Base-by-base conservation (phyloP, 352 stramenopile species). In the Globisporangium mamillatum region DNA sequence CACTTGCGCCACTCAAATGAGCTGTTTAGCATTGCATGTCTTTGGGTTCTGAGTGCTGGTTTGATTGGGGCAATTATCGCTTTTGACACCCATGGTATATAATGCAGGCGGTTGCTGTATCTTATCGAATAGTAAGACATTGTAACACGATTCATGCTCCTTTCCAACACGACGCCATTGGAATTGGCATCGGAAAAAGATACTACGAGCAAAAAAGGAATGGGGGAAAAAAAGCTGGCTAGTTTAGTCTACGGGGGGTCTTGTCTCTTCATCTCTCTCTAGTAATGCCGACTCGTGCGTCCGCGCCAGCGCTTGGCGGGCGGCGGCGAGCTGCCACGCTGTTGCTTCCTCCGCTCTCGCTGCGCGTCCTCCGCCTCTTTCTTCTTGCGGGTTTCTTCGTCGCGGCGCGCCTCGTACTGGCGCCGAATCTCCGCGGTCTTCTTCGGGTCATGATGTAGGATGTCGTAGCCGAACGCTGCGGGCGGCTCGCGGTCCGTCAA, bases 391-490 rank as follows among this genome's bases (percentile, higher is more conserved):
- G 71, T 52, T 59, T 92, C 81, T 54, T 90, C 81, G 54, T 88
- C 76, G 53, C 82, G 75, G 18, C 86, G 78, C 20, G 75, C 75
- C 70, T 91, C 84, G 67, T 92, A 92, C 61, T 83, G 79, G 14
- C 82, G 72, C 4, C 81, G 74, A 52, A 90, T 80, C 44, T 80
- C 81, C 1, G 77, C 79, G 3, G 84, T 93, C 59, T 91, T 90
- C 61, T 84, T 75, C 14, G 84, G 82, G 60, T 93, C 84, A 64
- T 93, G 82, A 50, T 87, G 73, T 46, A 92, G 61, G 34, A 94
- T 78, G 5, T 89, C 81, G 68, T 86, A 94, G 27, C 87, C 87
- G 63, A 94, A 91, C 29, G 46, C 73, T 29, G 73, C 54, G 1
- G 87, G 87, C 25, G 79, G 79, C 10, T 75, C 70, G 62, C 87